Conservation (phyloP, 2,329 filamentous ascomycete genomes). For the Cercospora sp. region DNA sequence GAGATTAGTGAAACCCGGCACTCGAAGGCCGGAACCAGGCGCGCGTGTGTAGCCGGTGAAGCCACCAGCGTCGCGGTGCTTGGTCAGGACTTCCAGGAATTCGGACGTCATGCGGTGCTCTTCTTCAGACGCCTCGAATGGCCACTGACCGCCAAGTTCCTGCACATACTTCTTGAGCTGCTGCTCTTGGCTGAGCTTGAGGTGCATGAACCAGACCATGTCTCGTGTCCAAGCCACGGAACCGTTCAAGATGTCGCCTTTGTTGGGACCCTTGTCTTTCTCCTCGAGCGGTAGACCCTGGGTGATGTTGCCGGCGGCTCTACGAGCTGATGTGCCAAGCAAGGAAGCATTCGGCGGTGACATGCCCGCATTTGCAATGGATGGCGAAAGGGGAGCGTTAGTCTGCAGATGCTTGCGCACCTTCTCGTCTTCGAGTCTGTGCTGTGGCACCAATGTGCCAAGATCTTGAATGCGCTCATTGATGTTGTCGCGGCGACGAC, state of each 20-base stretch:
- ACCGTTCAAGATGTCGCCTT: conserved; percentile 96
- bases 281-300: conserved; percentile 91
- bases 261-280: conserved; percentile 98
- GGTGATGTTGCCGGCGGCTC: conserved; percentile 73
- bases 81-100: conserved; percentile 79
- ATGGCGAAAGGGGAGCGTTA: conserved; percentile 84
- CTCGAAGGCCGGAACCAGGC: conserved; percentile 79
- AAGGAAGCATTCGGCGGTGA: conserved; percentile 77
- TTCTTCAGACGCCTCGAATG: conserved; percentile 83
- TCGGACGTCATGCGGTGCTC: conserved; percentile 95
- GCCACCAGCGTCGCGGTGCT: conserved; percentile 74
- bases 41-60: conserved; percentile 70
- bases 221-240: conserved; percentile 96
- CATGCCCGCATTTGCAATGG: conserved; percentile 64
- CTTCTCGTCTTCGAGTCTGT: conserved; percentile 95
- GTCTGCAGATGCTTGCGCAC: conserved; percentile 92
- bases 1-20: conserved; percentile 90
- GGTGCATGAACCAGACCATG: conserved; percentile 93
- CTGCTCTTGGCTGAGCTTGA: conserved; percentile 85
- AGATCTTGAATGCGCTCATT: conserved; percentile 98
- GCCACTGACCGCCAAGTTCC: conserved; percentile 71
- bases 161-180: conserved; percentile 75
- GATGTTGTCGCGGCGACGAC: conserved; percentile 93
- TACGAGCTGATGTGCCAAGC: conserved; percentile 80
- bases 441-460: conserved; percentile 85